Percentiles rank a stretch among this genome's conserved stretches.
Evolutionary conservation across 768 basidiomycete genomes (phyloP).

Genomic region (Lactifluus volemus): DNA sequence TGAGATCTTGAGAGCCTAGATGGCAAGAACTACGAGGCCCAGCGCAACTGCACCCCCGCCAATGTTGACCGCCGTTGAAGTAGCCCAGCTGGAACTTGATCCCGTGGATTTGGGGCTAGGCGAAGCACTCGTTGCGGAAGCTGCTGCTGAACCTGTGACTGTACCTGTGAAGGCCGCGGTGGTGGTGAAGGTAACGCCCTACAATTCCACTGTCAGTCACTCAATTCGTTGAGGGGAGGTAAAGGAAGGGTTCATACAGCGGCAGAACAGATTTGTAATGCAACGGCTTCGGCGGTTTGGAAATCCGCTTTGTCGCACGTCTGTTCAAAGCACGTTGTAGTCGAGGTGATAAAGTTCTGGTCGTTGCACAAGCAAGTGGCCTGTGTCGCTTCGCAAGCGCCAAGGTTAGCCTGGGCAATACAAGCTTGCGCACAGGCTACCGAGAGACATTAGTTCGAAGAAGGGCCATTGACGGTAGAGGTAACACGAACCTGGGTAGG

Average conservation of each 20-base stretch:
- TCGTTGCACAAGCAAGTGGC: conserved; percentile 46
- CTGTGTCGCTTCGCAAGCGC: background rate
- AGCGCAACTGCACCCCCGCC: conserved; percentile 14
- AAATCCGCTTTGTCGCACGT: conserved; percentile 44
- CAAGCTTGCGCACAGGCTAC: conserved; percentile 48
- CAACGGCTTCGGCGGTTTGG: conserved; percentile 31
- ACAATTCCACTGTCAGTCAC: background rate
- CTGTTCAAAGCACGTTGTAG: conserved; percentile 40
- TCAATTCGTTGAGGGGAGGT: background rate
- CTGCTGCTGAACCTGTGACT: background rate
- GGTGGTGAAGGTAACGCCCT: conserved; percentile 19
- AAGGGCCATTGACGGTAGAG: background rate
- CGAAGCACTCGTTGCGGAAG: background rate
- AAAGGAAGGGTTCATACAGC: conserved; percentile 32
- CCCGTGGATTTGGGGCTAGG: background rate
- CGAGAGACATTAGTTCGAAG: background rate
- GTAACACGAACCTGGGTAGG: conserved; percentile 4
- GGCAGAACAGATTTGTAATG: conserved; percentile 36
- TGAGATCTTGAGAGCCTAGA: background rate
- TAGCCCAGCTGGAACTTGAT: background rate
- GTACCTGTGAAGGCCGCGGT: background rate
- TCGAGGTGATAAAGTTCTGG: conserved; percentile 35
- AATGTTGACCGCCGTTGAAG: conserved; percentile 2
- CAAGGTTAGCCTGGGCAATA: conserved; percentile 33
- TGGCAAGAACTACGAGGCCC: conserved; percentile 8